Conservation (phyloP, 176 grass and related monocot genomes). For the Otatea glauca region DNA sequence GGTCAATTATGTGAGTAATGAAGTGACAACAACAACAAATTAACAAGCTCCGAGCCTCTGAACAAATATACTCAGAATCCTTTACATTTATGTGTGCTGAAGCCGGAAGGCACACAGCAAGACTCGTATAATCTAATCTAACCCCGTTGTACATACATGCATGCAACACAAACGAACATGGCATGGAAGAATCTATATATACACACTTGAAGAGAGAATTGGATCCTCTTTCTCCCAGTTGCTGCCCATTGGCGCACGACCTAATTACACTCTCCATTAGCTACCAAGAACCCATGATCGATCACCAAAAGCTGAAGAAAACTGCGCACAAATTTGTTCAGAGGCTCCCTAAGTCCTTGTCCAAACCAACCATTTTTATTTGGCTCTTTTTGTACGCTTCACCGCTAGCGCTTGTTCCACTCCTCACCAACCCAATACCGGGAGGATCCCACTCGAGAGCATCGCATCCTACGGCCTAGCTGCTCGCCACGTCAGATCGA, state of each 20-base stretch:
- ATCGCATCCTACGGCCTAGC: not conserved
- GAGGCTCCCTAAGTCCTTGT: conserved; percentile 7
- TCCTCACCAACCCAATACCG: conserved; percentile 37
- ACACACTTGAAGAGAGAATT: not conserved
- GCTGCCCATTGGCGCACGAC: not conserved
- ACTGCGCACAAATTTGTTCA: not conserved
- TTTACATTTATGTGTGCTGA: too few species aligned
- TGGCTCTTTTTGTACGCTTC: conserved; percentile 14
- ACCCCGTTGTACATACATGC: not conserved
- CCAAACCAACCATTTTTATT: conserved; percentile 17
- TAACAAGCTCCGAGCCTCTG: not conserved
- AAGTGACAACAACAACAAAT: not conserved
- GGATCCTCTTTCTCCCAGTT: not conserved
- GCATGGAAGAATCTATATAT: not conserved
- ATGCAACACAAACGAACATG: not conserved
- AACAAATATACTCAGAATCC: not conserved
- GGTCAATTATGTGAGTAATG: not conserved
- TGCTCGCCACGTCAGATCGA: conserved; percentile 33
- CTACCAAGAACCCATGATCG: conserved; percentile 4
- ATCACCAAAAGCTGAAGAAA: not conserved
- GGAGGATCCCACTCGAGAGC: not conserved
- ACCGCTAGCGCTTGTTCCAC: not conserved
- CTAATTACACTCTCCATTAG: not conserved
- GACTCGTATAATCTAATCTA: not conserved
- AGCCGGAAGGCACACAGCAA: too few species aligned